phyloP scores from a whole-genome alignment of 2,329 filamentous ascomycete species.

The Rhynchosporium secalis region DNA sequence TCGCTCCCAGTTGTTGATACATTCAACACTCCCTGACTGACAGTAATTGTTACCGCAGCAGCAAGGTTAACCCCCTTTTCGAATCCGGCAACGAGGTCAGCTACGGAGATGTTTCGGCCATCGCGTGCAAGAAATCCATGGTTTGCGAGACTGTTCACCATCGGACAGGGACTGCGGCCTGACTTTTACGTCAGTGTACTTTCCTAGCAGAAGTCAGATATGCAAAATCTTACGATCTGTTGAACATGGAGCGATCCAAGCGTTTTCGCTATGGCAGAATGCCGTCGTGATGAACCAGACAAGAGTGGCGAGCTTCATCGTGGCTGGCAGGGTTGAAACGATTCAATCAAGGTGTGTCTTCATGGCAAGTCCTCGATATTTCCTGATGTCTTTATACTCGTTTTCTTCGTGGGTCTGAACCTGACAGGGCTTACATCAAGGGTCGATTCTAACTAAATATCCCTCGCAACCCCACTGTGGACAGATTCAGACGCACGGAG shows the following conservation, averaged over 20 bases:
- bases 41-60: constrained; percentile 12
- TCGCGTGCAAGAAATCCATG: constrained; percentile 45
- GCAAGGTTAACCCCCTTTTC: constrained; percentile 18
- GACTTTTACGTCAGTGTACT: neutral
- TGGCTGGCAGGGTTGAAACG: neutral
- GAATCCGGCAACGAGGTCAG: constrained; percentile 19
- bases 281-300: neutral
- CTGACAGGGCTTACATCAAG: too few species aligned
- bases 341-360: too few species aligned
- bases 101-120: constrained; percentile 39
- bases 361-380: too few species aligned
- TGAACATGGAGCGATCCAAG: neutral
- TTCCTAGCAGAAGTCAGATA: neutral
- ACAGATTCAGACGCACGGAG: too few species aligned
- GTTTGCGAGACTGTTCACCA: constrained; percentile 46
- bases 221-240: neutral
- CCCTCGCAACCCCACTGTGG: too few species aligned
- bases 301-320: constrained; percentile 5
- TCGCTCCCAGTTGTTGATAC: constrained; percentile 19
- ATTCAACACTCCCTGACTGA: constrained; percentile 10
- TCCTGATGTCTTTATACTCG: too few species aligned
- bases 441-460: too few species aligned
- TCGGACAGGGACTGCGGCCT: constrained; percentile 41
- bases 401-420: too few species aligned
- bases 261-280: neutral